phyloP scores from a whole-genome alignment of 495 filamentous ascomycete species.

The Mycothermus thermophilus region DNA sequence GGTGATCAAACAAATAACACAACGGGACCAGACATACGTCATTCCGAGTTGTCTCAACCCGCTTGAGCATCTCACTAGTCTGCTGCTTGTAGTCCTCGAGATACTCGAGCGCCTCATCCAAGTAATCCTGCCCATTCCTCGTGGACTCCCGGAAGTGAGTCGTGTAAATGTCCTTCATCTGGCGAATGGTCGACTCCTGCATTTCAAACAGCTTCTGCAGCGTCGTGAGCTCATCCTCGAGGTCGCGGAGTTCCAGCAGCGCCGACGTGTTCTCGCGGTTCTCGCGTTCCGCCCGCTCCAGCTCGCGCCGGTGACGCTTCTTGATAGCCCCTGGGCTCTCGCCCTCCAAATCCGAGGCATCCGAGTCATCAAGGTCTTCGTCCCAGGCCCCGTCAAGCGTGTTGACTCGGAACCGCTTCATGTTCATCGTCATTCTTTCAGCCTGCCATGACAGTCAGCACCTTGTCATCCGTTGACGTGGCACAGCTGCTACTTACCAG shows the following conservation, averaged over 20 bases:
- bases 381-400: conserved; percentile 28
- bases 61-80: conserved; percentile 44
- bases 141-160: conserved; percentile 20
- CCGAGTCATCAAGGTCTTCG: conserved; percentile 36
- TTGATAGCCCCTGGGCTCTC: conserved; percentile 31
- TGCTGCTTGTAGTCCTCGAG: conserved; percentile 44
- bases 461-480: not conserved
- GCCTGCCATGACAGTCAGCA: conserved; percentile 25
- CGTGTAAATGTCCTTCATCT: conserved; percentile 31
- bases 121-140: conserved; percentile 27
- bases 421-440: conserved; percentile 48
- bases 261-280: conserved; percentile 52
- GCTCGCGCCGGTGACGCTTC: conserved; percentile 38
- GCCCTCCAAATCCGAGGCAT: conserved; percentile 27
- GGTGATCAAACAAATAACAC: too few species aligned
- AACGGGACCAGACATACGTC: conserved; percentile 27
- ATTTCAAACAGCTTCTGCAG: conserved; percentile 44
- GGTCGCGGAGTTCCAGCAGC: conserved; percentile 49
- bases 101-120: conserved; percentile 39
- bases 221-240: conserved; percentile 50
- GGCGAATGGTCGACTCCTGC: conserved; percentile 37
- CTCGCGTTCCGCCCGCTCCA: conserved; percentile 34
- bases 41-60: conserved; percentile 31
- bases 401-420: conserved; percentile 46
- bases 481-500: conserved; percentile 26